Percentiles rank a stretch among this genome's conserved stretches.
phyloP scores from a whole-genome alignment of 768 basidiomycete genomes.

The Russula brevipes region DNA sequence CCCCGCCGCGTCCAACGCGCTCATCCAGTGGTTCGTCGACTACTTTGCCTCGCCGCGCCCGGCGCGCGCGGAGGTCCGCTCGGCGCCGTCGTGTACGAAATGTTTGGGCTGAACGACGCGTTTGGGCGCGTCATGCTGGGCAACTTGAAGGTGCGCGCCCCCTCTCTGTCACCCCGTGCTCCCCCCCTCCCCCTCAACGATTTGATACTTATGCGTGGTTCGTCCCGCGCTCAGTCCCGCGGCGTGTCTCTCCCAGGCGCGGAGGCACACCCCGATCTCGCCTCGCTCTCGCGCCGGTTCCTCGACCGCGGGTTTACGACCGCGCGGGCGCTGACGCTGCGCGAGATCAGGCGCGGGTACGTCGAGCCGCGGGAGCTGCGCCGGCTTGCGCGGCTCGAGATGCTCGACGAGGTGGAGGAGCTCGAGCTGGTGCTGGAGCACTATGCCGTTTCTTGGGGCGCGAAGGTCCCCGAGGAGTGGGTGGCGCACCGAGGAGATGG shows the following conservation, averaged over 20 bases:
- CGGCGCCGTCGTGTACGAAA: slow-evolving; percentile 79
- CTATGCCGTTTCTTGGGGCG: slow-evolving; percentile 86
- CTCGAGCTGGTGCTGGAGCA: slow-evolving; percentile 84
- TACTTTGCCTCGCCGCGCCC: slow-evolving; percentile 35
- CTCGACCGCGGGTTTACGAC: slow-evolving; percentile 48
- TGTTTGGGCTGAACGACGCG: slow-evolving; percentile 81
- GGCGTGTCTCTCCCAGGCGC: slow-evolving; percentile 70
- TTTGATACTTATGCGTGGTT: background rate
- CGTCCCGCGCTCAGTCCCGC: background rate
- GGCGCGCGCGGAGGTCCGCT: slow-evolving; percentile 30
- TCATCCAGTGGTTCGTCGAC: slow-evolving; percentile 72
- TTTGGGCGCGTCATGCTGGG: slow-evolving; percentile 93
- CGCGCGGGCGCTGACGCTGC: slow-evolving; percentile 57
- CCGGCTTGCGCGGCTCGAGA: slow-evolving; percentile 72
- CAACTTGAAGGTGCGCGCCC: slow-evolving; percentile 63
- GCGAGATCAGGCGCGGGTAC: slow-evolving; percentile 56
- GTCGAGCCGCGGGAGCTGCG: slow-evolving; percentile 47
- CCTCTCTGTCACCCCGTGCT: background rate
- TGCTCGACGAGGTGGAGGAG: slow-evolving; percentile 93
- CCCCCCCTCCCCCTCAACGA: background rate
- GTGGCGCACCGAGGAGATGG: background rate
- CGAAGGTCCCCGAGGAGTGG: slow-evolving; percentile 22
- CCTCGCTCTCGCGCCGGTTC: slow-evolving; percentile 58
- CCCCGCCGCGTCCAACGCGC: slow-evolving; percentile 47
- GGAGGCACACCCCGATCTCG: slow-evolving; percentile 51